phyloP scores from a whole-genome alignment of 352 stramenopile genomes.

The Peronospora belbahrii region DNA sequence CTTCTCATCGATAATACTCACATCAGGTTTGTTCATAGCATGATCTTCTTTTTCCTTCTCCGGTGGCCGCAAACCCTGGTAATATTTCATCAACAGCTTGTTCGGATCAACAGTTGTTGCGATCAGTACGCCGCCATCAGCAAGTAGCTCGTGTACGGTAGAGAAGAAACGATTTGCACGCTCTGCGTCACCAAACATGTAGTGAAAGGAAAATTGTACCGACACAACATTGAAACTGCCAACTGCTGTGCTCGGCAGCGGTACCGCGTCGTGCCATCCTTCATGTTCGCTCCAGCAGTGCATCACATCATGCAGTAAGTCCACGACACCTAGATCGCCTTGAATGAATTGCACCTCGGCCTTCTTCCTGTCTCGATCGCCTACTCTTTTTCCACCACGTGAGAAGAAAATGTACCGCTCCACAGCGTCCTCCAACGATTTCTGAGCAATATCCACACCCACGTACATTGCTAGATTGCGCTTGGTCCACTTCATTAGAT shows the following conservation, averaged over 20 bases:
- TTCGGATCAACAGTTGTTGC: constrained; percentile 96
- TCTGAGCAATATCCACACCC: constrained; percentile 95
- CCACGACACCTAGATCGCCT: constrained; percentile 64
- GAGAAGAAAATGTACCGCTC: constrained; percentile 70
- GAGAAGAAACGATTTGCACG: constrained; percentile 91
- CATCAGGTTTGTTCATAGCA: constrained; percentile 29
- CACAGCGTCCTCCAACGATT: constrained; percentile 92
- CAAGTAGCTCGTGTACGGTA: constrained; percentile 88
- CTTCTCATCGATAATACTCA: constrained; percentile 67
- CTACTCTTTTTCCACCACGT: constrained; percentile 26
- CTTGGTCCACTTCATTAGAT: constrained; percentile 96
- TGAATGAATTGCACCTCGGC: constrained; percentile 76
- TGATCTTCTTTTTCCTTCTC: constrained; percentile 18
- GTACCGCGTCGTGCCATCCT: constrained; percentile 53
- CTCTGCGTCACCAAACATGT: constrained; percentile 95
- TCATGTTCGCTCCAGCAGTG: constrained; percentile 61
- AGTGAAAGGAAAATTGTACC: constrained; percentile 99
- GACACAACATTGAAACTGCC: constrained; percentile 92
- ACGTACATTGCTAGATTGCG: constrained; percentile 91
- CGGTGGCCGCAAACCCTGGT: constrained; percentile 41
- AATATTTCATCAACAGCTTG: constrained; percentile 84
- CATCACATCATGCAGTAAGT: constrained; percentile 53
- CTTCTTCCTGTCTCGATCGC: constrained; percentile 32
- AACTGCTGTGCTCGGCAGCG: constrained; percentile 25
- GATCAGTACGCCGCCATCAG: constrained; percentile 91